Conservation (phyloP, 495 filamentous ascomycete genomes). For the Neurospora cerealis region DNA sequence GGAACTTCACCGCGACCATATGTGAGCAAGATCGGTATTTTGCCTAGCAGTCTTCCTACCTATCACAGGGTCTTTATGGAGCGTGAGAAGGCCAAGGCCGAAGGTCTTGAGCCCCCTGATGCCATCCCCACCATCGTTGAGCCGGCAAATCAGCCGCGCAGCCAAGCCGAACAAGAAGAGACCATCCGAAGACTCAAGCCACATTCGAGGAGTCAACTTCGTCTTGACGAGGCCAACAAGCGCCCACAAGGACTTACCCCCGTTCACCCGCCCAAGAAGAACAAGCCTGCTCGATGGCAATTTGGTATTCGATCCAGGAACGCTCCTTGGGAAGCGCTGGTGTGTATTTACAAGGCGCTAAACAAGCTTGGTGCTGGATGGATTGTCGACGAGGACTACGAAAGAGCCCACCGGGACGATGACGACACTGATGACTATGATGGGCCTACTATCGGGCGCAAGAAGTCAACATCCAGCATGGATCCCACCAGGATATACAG, state of each 20-base stretch:
- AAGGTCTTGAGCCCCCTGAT: constrained; percentile 25
- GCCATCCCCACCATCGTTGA: constrained; percentile 35
- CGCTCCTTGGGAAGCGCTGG: constrained; percentile 82
- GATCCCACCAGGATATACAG: constrained; percentile 46
- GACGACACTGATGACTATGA: neutral
- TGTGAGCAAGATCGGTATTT: constrained; percentile 74
- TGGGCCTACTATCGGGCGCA: constrained; percentile 6
- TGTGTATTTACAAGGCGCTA: constrained; percentile 88
- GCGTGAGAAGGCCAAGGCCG: constrained; percentile 42
- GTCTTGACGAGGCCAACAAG: constrained; percentile 50
- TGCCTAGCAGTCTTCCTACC: constrained; percentile 80
- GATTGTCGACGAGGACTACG: constrained; percentile 51
- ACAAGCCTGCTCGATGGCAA: constrained; percentile 77
- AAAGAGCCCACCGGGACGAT: constrained; percentile 19
- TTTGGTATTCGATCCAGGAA: constrained; percentile 94
- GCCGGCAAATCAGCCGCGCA: constrained; percentile 41
- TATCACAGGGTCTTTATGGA: constrained; percentile 89
- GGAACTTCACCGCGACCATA: constrained; percentile 41
- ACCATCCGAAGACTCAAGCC: constrained; percentile 69
- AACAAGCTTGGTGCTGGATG: constrained; percentile 79
- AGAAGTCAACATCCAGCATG: constrained; percentile 6
- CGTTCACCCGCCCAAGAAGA: constrained; percentile 51
- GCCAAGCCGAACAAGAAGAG: constrained; percentile 65
- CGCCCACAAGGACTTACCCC: constrained; percentile 58
- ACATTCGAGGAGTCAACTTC: constrained; percentile 52